A percentile compares a stretch with the other conserved stretches of the same genome.
These are phyloP conservation scores for Eucalyptus microcorys DNA, from an alignment of 345 rosid genomes.

Conservation along the genomic window DNA sequence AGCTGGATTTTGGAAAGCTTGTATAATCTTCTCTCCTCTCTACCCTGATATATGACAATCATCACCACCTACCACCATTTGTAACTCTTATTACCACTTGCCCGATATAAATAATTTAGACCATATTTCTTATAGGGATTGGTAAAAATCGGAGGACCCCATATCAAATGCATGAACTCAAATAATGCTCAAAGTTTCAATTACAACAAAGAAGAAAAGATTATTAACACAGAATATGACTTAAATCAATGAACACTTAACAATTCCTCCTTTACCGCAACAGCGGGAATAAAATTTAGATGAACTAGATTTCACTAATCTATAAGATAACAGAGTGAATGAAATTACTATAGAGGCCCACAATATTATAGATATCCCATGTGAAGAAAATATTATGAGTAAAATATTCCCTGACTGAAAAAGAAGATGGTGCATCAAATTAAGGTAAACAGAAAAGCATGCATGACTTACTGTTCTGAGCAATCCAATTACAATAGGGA, in stretches of 20 bases:
- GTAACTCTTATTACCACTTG: neutral
- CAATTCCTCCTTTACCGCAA: neutral
- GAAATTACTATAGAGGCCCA: neutral
- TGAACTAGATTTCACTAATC: neutral
- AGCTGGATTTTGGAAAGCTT: neutral
- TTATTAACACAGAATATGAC: neutral
- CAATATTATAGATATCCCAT: neutral
- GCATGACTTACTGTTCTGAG: slow-evolving; percentile 4
- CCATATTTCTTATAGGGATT: neutral
- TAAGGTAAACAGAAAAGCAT: neutral
- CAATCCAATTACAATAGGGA: slow-evolving; percentile 2
- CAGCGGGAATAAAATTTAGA: neutral
- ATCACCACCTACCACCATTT: neutral
- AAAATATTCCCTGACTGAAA: neutral
- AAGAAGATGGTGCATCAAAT: neutral
- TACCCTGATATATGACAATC: neutral
- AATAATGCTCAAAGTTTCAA: neutral
- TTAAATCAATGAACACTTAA: neutral
- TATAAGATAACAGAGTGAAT: neutral
- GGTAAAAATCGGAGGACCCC: neutral
- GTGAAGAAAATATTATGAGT: neutral
- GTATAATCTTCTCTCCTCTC: neutral
- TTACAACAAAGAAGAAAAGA: neutral
- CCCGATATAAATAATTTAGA: neutral
- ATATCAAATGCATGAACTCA: neutral